Base-by-base conservation (phyloP, 1,284 basidiomycete genomes). In the Heterobasidion parviporum region DNA sequence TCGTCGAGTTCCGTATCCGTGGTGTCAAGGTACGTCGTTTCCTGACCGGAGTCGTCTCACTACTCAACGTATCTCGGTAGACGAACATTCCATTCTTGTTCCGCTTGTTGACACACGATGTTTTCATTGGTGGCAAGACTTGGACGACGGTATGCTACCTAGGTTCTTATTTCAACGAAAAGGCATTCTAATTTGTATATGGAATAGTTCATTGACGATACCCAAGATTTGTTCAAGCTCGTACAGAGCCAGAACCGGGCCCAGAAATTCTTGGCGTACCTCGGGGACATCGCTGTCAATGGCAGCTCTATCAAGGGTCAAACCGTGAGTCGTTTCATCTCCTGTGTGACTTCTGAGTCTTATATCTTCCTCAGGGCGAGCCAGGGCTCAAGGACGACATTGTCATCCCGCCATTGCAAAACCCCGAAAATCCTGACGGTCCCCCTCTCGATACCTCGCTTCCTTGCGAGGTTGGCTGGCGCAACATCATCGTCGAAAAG, bases 31-130 rank as follows among this genome's bases (percentile, higher is more conserved):
- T 87, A 54, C 33, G 65, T 56, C 38, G 57, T 61, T 44, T n/a
- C 56, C 54, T 46, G 8, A 34, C 47, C 8, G 26, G 35, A 35
- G 16, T 46, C 10, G 38, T 8, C 26, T 54, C 15, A 15, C 56
- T 57, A 46, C 59, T 56, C 16, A 52, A 55, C 53, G 15, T 5
- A 41, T 35, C 33, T 50, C 2, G 2, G 8, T 62, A 93, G 91
- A 98, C 94, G 63, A 99, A 99, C 75, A 99, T 99, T 63, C 97
- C 97, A 34, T 99, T 99, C 90, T 76, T 99, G 63, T 97, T 99
- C 85, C 90, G 95, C 61, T 83, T 99, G 33, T 78, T 99, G 63
- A 98, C 96, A n/a, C 94, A 99, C 72, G 94, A 96, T 64, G 85
- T 95, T 62, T 99, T 98, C 75, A 91, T 98, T 64, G 88, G 85